These are phyloP conservation scores for Boletus reticuloceps DNA, from an alignment of 768 basidiomycete species.

Conservation along the genomic window DNA sequence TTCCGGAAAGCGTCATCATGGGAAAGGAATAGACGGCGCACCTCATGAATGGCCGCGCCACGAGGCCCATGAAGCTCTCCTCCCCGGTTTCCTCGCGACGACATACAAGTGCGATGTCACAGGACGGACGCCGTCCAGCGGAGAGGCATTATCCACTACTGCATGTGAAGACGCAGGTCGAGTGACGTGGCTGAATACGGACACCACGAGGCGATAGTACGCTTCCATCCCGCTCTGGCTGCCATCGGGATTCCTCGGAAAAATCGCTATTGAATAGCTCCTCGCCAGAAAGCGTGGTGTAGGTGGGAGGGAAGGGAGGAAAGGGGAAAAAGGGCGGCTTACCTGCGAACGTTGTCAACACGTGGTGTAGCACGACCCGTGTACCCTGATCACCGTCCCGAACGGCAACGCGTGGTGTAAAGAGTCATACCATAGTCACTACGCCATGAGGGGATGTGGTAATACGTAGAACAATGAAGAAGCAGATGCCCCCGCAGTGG, in stretches of 20 bases:
- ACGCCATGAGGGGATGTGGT: neutral
- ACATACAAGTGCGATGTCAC: neutral
- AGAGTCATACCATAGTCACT: slow-evolving; percentile 1
- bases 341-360: neutral
- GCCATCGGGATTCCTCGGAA: too few species aligned
- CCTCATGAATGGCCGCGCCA: neutral
- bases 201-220: too few species aligned
- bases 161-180: neutral
- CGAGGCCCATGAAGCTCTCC: neutral
- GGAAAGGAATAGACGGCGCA: neutral
- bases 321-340: neutral
- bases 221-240: too few species aligned
- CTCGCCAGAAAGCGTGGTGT: too few species aligned
- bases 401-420: neutral
- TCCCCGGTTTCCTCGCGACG: neutral
- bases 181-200: too few species aligned
- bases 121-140: neutral
- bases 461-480: slow-evolving; percentile 20
- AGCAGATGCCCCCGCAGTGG: slow-evolving; percentile 10
- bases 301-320: too few species aligned
- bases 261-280: too few species aligned
- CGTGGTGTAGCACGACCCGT: slow-evolving; percentile 1
- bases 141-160: neutral
- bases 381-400: neutral
- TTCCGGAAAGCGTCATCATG: neutral